Evolutionary conservation across 768 basidiomycete genomes (phyloP).

Genomic region (Agaricus subrufescens): DNA sequence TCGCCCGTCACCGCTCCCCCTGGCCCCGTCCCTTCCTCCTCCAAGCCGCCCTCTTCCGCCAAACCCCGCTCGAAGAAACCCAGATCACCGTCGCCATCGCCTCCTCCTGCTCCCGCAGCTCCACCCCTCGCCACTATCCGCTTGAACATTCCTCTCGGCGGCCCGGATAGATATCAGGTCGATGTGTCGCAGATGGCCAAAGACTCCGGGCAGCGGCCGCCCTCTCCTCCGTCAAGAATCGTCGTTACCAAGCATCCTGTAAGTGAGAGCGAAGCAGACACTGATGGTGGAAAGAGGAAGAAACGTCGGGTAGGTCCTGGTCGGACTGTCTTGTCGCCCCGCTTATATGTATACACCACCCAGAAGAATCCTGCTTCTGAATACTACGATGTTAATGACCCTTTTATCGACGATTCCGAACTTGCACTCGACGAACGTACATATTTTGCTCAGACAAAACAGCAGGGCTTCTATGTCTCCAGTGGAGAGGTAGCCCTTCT

Average conservation of each 20-base stretch:
- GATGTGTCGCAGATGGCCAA: slow-evolving; percentile 57
- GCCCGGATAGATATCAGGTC: slow-evolving; percentile 71
- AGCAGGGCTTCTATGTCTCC: slow-evolving; percentile 90
- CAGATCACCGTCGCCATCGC: slow-evolving; percentile 44
- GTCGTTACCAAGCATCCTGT: slow-evolving; percentile 29
- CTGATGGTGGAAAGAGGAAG: slow-evolving; percentile 25
- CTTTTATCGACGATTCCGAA: slow-evolving; percentile 98
- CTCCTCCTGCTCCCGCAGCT: slow-evolving; percentile 49
- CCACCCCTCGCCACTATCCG: slow-evolving; percentile 63
- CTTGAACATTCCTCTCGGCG: slow-evolving; percentile 65
- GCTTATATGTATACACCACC: slow-evolving; percentile 15
- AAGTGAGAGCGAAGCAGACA: slow-evolving; percentile 44
- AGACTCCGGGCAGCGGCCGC: slow-evolving; percentile 58
- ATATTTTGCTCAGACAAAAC: slow-evolving; percentile 87
- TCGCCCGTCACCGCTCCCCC: slow-evolving; percentile 28
- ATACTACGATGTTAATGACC: slow-evolving; percentile 91
- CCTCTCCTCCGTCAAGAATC: slow-evolving; percentile 55
- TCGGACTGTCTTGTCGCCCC: neutral
- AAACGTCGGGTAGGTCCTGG: slow-evolving; percentile 23
- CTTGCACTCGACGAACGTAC: slow-evolving; percentile 86
- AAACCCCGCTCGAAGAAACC: slow-evolving; percentile 29
- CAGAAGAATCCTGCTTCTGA: slow-evolving; percentile 55
- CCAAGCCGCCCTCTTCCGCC: slow-evolving; percentile 15
- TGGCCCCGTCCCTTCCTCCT: slow-evolving; percentile 18
- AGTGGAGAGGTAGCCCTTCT: slow-evolving; percentile 83